These are phyloP conservation scores for Cnidoscolus chayamansa DNA, from an alignment of 441 rosid species.

Conservation along the genomic window DNA sequence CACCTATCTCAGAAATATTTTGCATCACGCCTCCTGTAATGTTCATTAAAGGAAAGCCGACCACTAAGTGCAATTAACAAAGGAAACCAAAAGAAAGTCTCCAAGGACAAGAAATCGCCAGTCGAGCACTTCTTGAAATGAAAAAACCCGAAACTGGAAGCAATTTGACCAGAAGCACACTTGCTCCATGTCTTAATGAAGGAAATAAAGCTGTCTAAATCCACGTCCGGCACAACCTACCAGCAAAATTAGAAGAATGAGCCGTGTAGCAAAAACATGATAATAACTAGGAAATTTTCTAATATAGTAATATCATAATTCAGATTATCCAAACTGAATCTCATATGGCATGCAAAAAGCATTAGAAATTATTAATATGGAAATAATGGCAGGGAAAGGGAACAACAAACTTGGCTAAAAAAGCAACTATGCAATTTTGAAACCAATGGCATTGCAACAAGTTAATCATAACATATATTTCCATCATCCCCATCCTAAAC, in stretches of 20 bases:
- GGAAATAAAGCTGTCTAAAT: slow-evolving; percentile 36
- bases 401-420: neutral
- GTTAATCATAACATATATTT: neutral
- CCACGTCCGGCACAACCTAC: slow-evolving; percentile 58
- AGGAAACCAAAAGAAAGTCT: slow-evolving; percentile 75
- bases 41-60: slow-evolving; percentile 40
- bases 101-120: slow-evolving; percentile 76
- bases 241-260: slow-evolving; percentile 15
- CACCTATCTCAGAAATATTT: slow-evolving; percentile 55
- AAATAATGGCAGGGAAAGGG: neutral
- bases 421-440: neutral
- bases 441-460: neutral
- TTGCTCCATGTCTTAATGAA: slow-evolving; percentile 67
- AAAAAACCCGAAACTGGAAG: slow-evolving; percentile 57
- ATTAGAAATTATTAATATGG: neutral
- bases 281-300: neutral
- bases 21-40: slow-evolving; percentile 61
- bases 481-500: neutral
- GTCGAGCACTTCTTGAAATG: slow-evolving; percentile 85
- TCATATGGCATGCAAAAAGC: neutral
- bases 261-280: neutral
- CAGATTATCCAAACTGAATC: neutral
- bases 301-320: neutral
- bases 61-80: slow-evolving; percentile 89
- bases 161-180: slow-evolving; percentile 57